Conservation (phyloP, 805 yeast genomes). For the Zygosaccharomyces rouxii region DNA sequence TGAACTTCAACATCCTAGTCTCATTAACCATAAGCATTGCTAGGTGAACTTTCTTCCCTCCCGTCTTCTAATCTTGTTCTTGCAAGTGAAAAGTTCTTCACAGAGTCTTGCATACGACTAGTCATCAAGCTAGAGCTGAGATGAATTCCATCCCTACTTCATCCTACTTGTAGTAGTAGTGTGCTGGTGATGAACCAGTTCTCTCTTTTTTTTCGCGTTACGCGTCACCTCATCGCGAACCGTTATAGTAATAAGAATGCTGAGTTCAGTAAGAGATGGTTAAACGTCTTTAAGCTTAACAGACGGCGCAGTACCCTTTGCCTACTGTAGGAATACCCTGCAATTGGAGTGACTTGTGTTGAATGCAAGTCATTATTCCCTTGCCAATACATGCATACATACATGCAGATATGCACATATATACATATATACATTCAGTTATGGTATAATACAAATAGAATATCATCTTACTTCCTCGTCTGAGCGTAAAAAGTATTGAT, state of each 20-base stretch:
- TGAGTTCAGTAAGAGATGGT: neutral
- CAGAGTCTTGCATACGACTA: neutral
- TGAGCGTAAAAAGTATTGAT: slow-evolving; percentile 22
- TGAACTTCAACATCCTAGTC: neutral
- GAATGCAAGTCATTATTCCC: neutral
- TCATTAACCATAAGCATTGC: neutral
- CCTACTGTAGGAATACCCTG: too few species aligned
- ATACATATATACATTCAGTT: neutral
- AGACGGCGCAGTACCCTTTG: too few species aligned
- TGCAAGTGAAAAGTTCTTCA: neutral
- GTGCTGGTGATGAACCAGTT: neutral
- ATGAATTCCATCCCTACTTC: neutral
- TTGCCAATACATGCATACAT: neutral
- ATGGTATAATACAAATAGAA: slow-evolving; percentile 1
- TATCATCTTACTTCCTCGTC: slow-evolving; percentile 11
- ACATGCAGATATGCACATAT: neutral
- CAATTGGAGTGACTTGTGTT: neutral
- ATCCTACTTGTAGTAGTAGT: neutral
- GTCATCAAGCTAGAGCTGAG: neutral
- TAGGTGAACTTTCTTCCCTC: neutral
- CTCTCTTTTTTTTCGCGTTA: slow-evolving; percentile 11
- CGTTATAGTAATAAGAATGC: neutral
- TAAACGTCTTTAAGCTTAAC: too few species aligned
- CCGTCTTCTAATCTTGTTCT: neutral
- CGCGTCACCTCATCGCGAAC: slow-evolving; percentile 7